Base-by-base conservation (phyloP, 2,329 filamentous ascomycete species). In the Lachnellula arida region DNA sequence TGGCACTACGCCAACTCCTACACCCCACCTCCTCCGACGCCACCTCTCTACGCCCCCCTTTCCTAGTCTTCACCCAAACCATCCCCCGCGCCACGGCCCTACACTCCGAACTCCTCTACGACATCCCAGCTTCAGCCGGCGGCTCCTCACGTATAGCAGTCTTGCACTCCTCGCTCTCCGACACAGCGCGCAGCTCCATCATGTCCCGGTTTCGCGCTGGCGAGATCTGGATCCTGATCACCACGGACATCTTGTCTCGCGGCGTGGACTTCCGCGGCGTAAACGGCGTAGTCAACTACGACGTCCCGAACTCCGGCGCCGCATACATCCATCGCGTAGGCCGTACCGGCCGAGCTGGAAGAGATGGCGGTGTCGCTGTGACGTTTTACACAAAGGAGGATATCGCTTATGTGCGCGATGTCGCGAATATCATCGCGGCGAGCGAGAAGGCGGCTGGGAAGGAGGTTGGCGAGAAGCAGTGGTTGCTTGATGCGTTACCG, bases 311-410 rank as follows among this genome's bases (percentile, higher is more conserved):
- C n/a, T 92, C 89, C 0, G 88, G 88, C 5, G 93, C 92, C 0
- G 85, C 85, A 1, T 99, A 99, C 69, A 88, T 99, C 6, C 94
- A 99, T 73, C 89, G 94, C 11, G 91, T 94, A 0, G 94, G 94
- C 0, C 83, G 94, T 47, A 97, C 94, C 0, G 94, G 93, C 0
- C 82, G 94, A 22, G 94, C 92, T 0, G 94, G 94, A 0, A 82
- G 92, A 23, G 84, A 89, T 66, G 92, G 92, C 19, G 94, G 94
- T 48, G 82, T 96, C 3, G 92, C 91, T 0, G 87, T 99, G 1
- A 99, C 94, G 0, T 87, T 96, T 57, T 99, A 96, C 73, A 97
- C 93, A 0, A 91, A 94, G 71, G 94, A 97, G 59, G 94, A 99
- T 68, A 87, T 97, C 4, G 88, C 89, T 0, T 91, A 86, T 61